Conservation (phyloP, 805 yeast species). For the Hanseniaspora lachancei region DNA sequence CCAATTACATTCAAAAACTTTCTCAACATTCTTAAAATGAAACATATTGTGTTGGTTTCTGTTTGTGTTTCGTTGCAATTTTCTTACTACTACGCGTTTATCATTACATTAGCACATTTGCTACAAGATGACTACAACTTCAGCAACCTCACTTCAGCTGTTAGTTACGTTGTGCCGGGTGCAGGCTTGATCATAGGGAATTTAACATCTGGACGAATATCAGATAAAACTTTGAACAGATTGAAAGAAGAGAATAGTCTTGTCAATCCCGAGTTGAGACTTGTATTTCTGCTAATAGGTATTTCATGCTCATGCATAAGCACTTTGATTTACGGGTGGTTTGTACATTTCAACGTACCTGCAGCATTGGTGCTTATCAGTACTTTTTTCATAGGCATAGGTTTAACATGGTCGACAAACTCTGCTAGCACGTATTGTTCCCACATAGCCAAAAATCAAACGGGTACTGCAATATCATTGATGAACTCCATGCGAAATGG, state of each 20-base stretch:
- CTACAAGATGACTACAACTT: conserved; percentile 30
- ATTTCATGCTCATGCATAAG: conserved; percentile 33
- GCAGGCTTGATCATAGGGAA: conserved; percentile 38
- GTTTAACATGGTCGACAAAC: conserved; percentile 44
- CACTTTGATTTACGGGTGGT: conserved; percentile 42
- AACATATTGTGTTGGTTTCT: conserved; percentile 37
- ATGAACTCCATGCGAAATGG: conserved; percentile 41
- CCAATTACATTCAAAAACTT: conserved; percentile 32
- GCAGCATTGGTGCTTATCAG: conserved; percentile 32
- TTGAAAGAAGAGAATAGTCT: conserved; percentile 20
- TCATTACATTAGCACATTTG: conserved; percentile 36
- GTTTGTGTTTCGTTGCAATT: conserved; percentile 38
- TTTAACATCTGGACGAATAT: conserved; percentile 35
- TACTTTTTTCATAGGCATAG: conserved; percentile 37
- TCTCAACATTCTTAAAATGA: conserved; percentile 28
- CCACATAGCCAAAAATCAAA: conserved; percentile 37
- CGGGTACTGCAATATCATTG: conserved; percentile 42
- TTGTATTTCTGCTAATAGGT: conserved; percentile 35
- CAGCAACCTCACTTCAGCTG: conserved; percentile 28
- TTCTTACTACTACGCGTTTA: conserved; percentile 42
- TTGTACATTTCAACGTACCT: conserved; percentile 30
- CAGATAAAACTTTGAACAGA: conserved; percentile 29
- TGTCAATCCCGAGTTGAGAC: conserved; percentile 33
- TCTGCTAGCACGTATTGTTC: conserved; percentile 42
- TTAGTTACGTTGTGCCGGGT: conserved; percentile 44